A percentile compares a stretch with the other conserved stretches of the same genome.
Evolutionary conservation across 768 basidiomycete species (phyloP).

Genomic region (Rhodotorula toruloides): DNA sequence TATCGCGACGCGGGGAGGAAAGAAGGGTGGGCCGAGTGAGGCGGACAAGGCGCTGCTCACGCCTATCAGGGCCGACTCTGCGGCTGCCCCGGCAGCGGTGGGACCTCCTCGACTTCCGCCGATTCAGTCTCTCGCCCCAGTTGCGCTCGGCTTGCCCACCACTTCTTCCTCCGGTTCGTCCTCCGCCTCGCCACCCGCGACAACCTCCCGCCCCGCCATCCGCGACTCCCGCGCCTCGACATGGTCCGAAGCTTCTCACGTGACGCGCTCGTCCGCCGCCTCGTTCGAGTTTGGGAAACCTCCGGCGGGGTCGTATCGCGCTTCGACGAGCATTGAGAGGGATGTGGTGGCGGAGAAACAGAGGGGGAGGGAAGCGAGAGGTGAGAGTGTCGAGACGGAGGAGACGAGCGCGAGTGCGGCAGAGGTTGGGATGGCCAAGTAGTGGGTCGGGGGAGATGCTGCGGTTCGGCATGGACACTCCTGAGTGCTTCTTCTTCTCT

Average conservation of each 20-base stretch:
- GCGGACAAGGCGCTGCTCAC: constrained; percentile 33
- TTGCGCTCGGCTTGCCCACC: too few species aligned
- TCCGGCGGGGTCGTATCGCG: not conserved
- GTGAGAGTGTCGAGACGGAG: constrained; percentile 5
- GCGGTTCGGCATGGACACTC: too few species aligned
- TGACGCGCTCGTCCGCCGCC: constrained; percentile 1
- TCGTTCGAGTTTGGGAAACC: constrained; percentile 18
- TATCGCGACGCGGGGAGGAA: not conserved
- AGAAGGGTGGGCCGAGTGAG: constrained; percentile 12
- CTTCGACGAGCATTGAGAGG: not conserved
- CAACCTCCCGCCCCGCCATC: not conserved
- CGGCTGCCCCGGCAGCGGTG: not conserved
- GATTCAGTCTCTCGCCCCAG: constrained; percentile 20
- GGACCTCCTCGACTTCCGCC: constrained; percentile 14
- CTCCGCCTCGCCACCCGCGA: not conserved
- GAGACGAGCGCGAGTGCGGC: constrained; percentile 16
- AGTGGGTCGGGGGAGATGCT: too few species aligned
- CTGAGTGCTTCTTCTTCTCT: too few species aligned
- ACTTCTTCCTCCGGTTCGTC: not conserved
- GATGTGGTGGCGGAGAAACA: not conserved
- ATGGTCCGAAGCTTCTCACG: not conserved
- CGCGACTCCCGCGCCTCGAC: constrained; percentile 1
- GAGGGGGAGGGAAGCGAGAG: not conserved
- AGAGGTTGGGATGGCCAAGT: too few species aligned
- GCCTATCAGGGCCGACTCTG: constrained; percentile 16